A percentile compares a stretch with the other conserved stretches of the same genome.
These are phyloP conservation scores for Lecanicillium sp. DNA, from an alignment of 2,329 filamentous ascomycete genomes.

Conservation along the genomic window DNA sequence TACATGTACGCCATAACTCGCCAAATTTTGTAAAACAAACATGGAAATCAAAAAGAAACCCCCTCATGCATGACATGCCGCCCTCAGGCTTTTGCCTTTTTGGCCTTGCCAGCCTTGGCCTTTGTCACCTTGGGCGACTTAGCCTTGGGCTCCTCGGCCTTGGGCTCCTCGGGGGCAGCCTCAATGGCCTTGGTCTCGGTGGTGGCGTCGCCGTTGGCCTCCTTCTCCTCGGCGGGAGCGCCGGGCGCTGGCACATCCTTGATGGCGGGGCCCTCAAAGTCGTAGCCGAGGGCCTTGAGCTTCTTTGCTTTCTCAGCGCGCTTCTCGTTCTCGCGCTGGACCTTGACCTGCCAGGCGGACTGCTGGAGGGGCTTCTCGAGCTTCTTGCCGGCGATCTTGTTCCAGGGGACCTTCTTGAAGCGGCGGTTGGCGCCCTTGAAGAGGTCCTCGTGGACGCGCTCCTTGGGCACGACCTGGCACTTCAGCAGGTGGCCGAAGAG, in stretches of 20 bases:
- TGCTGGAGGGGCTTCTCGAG: slow-evolving; percentile 68
- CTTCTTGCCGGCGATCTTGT: slow-evolving; percentile 72
- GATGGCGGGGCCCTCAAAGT: slow-evolving; percentile 68
- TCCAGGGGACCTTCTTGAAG: slow-evolving; percentile 84
- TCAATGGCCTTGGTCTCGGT: slow-evolving; percentile 33
- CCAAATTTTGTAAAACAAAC: slow-evolving; percentile 11
- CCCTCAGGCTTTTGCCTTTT: slow-evolving; percentile 34
- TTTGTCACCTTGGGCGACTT: slow-evolving; percentile 30
- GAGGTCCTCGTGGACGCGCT: slow-evolving; percentile 71
- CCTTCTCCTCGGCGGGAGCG: slow-evolving; percentile 28
- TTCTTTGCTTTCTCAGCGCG: slow-evolving; percentile 64
- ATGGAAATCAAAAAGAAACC: slow-evolving; percentile 9
- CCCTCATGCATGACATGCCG: slow-evolving; percentile 2
- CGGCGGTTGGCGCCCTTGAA: slow-evolving; percentile 89
- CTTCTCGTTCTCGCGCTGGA: slow-evolving; percentile 65
- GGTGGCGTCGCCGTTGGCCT: slow-evolving; percentile 23
- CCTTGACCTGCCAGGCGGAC: slow-evolving; percentile 71
- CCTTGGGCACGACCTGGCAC: slow-evolving; percentile 70
- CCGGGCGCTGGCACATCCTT: slow-evolving; percentile 48
- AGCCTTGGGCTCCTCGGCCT: slow-evolving; percentile 30
- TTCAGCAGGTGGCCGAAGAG: slow-evolving; percentile 92
- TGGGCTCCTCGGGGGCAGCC: slow-evolving; percentile 22
- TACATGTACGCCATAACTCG: slow-evolving; percentile 10
- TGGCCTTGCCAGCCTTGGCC: slow-evolving; percentile 31
- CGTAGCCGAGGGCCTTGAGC: slow-evolving; percentile 76